Percentiles rank a stretch among this genome's conserved stretches.
Evolutionary conservation across 352 stramenopile genomes (phyloP).

Genomic region (Pythium biforme): DNA sequence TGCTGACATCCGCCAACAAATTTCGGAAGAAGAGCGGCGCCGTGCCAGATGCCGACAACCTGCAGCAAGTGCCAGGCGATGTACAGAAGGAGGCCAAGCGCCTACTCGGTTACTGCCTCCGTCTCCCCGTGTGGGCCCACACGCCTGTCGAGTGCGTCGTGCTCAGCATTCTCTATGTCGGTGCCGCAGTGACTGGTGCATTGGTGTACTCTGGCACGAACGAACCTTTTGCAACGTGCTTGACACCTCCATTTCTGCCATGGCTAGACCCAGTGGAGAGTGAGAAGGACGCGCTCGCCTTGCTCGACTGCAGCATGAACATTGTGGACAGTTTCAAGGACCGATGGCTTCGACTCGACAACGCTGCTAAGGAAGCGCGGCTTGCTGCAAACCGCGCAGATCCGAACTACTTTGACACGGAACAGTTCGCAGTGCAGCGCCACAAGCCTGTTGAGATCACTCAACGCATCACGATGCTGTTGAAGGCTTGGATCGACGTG

Average conservation of each 20-base stretch:
- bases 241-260: slow-evolving; percentile 49
- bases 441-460: slow-evolving; percentile 57
- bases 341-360: slow-evolving; percentile 59
- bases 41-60: neutral
- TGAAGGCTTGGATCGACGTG: slow-evolving; percentile 61
- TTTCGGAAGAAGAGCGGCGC: slow-evolving; percentile 16
- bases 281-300: slow-evolving; percentile 40
- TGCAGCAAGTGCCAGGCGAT: slow-evolving; percentile 30
- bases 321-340: slow-evolving; percentile 62
- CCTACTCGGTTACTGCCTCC: slow-evolving; percentile 50
- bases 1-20: slow-evolving; percentile 49
- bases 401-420: slow-evolving; percentile 47
- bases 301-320: slow-evolving; percentile 56
- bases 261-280: slow-evolving; percentile 41
- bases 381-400: slow-evolving; percentile 26
- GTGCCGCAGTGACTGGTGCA: slow-evolving; percentile 44
- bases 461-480: slow-evolving; percentile 43
- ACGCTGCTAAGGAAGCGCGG: slow-evolving; percentile 32
- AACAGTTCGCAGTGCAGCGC: slow-evolving; percentile 53
- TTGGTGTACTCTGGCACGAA: slow-evolving; percentile 21
- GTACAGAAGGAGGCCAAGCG: slow-evolving; percentile 71
- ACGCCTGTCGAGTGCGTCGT: slow-evolving; percentile 62
- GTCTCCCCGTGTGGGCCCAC: slow-evolving; percentile 64
- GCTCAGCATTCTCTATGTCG: slow-evolving; percentile 69
- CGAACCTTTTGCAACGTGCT: neutral